Evolutionary conservation across 176 grass and related monocot species (phyloP).

Genomic region (Oryza rufipogon): DNA sequence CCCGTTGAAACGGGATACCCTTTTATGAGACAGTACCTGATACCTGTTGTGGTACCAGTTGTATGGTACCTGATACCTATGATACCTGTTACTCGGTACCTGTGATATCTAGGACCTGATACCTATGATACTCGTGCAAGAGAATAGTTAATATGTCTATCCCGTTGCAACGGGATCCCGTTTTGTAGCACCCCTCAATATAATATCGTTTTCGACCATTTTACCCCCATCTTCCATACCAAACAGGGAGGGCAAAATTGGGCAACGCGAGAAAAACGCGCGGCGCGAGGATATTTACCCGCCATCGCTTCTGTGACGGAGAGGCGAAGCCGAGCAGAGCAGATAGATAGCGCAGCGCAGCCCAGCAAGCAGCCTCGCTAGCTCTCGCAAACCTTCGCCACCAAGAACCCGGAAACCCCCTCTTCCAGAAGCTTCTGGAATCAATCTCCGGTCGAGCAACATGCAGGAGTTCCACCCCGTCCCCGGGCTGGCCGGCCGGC

Average conservation of each 20-base stretch:
- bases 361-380: neutral
- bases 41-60: no score
- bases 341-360: neutral
- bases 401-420: neutral
- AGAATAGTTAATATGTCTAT: no score
- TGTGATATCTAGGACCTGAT: no score
- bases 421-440: slow-evolving; percentile 35
- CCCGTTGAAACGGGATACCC: no score
- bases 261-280: neutral
- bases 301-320: neutral
- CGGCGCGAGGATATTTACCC: slow-evolving; percentile 12
- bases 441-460: neutral
- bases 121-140: no score
- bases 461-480: slow-evolving; percentile 59
- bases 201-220: no score
- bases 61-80: no score
- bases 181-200: no score
- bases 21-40: no score
- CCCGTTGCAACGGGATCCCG: no score
- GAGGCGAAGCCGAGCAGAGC: neutral
- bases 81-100: no score
- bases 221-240: no score
- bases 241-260: neutral
- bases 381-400: neutral
- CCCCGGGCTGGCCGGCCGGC: slow-evolving; percentile 20